phyloP scores from a whole-genome alignment of 116 monocot genomes.

The Thalassia testudinum region DNA sequence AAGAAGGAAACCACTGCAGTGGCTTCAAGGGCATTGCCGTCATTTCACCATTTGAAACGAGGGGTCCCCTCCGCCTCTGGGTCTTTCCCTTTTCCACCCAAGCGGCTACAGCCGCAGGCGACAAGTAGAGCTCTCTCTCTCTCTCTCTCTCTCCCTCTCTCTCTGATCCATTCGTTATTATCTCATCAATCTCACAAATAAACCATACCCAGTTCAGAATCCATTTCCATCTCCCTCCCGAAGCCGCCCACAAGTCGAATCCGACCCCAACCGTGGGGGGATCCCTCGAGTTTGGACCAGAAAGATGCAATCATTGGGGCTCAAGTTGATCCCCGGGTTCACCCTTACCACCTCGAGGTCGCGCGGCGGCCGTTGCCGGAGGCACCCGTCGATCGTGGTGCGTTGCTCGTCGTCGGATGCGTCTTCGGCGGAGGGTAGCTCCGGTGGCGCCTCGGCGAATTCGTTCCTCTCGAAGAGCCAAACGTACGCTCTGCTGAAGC shows the following conservation, averaged over 20 bases:
- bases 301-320: constrained; percentile 38
- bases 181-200: too few relatives aligned
- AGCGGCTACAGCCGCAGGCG: not conserved
- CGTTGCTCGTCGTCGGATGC: constrained; percentile 7
- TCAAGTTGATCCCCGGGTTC: constrained; percentile 19
- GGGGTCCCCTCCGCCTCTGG: not conserved
- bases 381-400: not conserved
- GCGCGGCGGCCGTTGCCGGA: constrained; percentile 1
- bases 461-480: constrained; percentile 61
- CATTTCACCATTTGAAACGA: too few relatives aligned
- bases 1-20: too few relatives aligned
- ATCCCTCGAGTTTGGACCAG: not conserved
- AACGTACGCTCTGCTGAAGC: constrained; percentile 76
- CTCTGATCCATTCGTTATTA: too few relatives aligned
- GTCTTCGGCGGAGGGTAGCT: constrained; percentile 10
- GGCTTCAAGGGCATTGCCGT: too few relatives aligned
- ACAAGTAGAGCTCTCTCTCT: not conserved
- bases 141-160: not conserved
- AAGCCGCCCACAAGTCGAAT: not conserved
- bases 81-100: not conserved
- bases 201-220: not conserved
- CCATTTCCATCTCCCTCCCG: too few relatives aligned
- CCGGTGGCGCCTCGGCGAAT: constrained; percentile 3
- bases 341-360: not conserved
- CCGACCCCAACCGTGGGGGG: not conserved